A percentile compares a stretch with the other conserved stretches of the same genome.
These are phyloP conservation scores for Zymoseptoria brevis DNA, from an alignment of 2,329 filamentous ascomycete species.

Conservation along the genomic window DNA sequence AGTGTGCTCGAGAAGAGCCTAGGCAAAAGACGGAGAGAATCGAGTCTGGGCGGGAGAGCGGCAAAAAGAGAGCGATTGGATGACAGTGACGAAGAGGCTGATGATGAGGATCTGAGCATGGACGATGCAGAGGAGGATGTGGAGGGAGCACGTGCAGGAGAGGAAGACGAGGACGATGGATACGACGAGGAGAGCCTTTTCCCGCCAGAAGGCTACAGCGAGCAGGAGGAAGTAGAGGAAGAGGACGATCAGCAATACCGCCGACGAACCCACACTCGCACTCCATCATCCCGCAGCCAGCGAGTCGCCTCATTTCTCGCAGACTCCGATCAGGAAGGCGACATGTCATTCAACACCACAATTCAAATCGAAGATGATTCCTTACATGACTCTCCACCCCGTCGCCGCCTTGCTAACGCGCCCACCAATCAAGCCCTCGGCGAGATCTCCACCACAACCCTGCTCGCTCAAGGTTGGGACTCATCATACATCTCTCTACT, in stretches of 20 bases:
- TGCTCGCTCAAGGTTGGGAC: conserved; percentile 37
- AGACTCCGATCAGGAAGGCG: conserved; percentile 7
- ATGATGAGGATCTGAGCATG: not conserved
- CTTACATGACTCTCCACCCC: conserved; percentile 11
- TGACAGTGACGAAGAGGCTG: not conserved
- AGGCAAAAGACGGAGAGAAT: not conserved
- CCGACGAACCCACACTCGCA: conserved; percentile 2
- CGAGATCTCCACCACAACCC: conserved; percentile 18
- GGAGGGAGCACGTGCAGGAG: not conserved
- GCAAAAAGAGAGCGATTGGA: not conserved
- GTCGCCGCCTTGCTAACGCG: conserved; percentile 14
- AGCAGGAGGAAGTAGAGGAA: conserved; percentile 1
- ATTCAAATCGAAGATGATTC: conserved; percentile 27
- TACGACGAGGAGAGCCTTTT: conserved; percentile 5
- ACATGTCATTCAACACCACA: conserved; percentile 25
- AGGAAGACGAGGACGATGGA: not conserved
- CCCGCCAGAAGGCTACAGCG: not conserved
- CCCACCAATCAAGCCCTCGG: conserved; percentile 18
- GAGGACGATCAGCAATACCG: not conserved
- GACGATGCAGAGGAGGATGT: not conserved
- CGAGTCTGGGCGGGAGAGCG: not conserved
- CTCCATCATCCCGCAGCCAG: conserved; percentile 4
- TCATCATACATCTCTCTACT: conserved; percentile 46
- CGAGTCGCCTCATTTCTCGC: conserved; percentile 4
- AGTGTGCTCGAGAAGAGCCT: not conserved